A percentile compares a stretch with the other conserved stretches of the same genome.
These are phyloP conservation scores for Kodamaea kakaduensis DNA, from an alignment of 805 yeast species.

Conservation along the genomic window DNA sequence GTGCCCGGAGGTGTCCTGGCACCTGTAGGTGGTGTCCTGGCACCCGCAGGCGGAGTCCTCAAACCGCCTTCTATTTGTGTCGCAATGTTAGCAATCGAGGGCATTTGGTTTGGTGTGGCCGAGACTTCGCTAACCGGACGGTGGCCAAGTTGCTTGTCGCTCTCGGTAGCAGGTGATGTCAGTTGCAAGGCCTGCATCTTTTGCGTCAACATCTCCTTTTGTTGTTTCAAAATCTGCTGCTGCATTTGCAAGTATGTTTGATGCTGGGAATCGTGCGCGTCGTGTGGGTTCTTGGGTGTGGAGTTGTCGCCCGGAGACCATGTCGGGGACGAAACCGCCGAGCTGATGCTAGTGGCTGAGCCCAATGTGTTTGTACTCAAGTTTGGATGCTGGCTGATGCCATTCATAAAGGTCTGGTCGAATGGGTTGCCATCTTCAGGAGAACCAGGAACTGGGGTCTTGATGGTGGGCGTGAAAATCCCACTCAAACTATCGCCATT, in stretches of 20 bases:
- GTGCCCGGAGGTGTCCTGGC: not conserved
- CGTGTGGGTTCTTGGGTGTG: not conserved
- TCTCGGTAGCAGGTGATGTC: not conserved
- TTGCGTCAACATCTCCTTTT: constrained; percentile 25
- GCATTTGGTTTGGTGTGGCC: not conserved
- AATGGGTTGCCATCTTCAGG: constrained; percentile 35
- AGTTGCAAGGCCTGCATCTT: constrained; percentile 3
- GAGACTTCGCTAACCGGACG: constrained; percentile 5
- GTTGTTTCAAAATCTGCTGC: constrained; percentile 35
- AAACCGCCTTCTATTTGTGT: too few species aligned
- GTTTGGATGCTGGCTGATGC: constrained; percentile 5
- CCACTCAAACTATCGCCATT: constrained; percentile 25
- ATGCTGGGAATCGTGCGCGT: constrained; percentile 26
- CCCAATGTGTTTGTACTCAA: constrained; percentile 8
- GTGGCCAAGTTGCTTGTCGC: constrained; percentile 3
- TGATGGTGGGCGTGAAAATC: constrained; percentile 35
- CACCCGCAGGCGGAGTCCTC: too few species aligned
- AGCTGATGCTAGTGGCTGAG: constrained; percentile 3
- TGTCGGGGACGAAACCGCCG: constrained; percentile 6
- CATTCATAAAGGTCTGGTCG: constrained; percentile 25
- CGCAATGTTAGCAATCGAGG: too few species aligned
- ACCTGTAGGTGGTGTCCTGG: too few species aligned
- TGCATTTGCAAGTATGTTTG: constrained; percentile 35
- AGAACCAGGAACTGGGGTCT: constrained; percentile 27
- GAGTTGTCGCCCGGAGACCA: constrained; percentile 6